Percentiles rank a stretch among this genome's conserved stretches.
Conservation (phyloP, 148 eudicot species). For the Rhododendron molle region DNA sequence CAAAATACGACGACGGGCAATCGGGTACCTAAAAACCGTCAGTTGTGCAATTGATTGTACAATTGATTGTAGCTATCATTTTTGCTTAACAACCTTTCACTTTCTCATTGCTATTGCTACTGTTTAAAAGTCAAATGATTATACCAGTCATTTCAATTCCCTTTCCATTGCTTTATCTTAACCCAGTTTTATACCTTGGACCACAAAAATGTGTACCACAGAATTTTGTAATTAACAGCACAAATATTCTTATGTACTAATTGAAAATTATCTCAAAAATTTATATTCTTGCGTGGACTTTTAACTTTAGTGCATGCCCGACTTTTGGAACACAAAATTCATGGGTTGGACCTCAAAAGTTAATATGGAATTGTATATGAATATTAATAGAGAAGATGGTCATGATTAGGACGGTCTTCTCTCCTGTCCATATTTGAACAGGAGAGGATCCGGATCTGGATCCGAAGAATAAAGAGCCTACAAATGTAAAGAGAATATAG, state of each 20-base stretch:
- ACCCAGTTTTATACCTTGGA: not conserved
- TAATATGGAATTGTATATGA: not conserved
- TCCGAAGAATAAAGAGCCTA: not conserved
- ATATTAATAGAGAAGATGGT: too few species aligned
- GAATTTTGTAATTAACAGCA: not conserved
- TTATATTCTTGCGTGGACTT: not conserved
- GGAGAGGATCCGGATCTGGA: too few species aligned
- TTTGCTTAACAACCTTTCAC: not conserved
- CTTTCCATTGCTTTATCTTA: not conserved
- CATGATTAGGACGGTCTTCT: too few species aligned
- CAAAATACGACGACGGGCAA: not conserved
- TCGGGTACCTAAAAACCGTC: not conserved
- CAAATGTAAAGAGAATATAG: not conserved
- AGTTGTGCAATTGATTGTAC: not conserved
- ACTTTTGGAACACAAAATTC: not conserved
- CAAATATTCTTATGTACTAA: not conserved
- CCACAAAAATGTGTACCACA: not conserved
- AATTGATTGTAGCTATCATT: not conserved
- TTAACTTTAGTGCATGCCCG: not conserved
- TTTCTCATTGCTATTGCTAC: not conserved
- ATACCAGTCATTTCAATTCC: not conserved
- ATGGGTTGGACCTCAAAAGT: not conserved
- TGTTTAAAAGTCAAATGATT: not conserved
- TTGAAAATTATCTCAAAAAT: not conserved
- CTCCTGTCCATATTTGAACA: too few species aligned